Conservation (phyloP, 768 basidiomycete species). For the Boletus sensibilis region DNA sequence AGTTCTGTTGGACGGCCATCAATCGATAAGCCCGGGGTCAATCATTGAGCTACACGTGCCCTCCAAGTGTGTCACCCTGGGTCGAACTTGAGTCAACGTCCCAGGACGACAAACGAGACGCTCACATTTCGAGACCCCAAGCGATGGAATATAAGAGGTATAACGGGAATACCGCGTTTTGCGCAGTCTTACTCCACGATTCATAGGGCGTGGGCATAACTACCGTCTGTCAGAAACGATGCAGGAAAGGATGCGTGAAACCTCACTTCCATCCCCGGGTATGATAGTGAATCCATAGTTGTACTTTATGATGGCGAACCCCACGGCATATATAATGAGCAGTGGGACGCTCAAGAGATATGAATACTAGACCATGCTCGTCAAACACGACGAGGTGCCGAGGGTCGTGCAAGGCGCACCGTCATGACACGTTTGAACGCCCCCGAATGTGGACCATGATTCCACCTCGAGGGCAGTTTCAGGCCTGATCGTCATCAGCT, state of each 20-base stretch:
- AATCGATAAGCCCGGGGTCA: not conserved
- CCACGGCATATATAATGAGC: slow-evolving; percentile 54
- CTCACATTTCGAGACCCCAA: slow-evolving; percentile 79
- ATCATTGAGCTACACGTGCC: slow-evolving; percentile 38
- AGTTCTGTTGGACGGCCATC: slow-evolving; percentile 49
- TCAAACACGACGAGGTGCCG: not conserved
- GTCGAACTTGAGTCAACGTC: not conserved
- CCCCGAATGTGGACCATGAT: slow-evolving; percentile 62
- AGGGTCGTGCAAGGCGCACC: slow-evolving; percentile 39
- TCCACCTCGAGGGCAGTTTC: slow-evolving; percentile 50
- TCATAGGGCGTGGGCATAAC: slow-evolving; percentile 65
- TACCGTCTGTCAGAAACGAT: slow-evolving; percentile 23
- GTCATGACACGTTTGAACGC: slow-evolving; percentile 87
- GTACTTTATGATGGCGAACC: slow-evolving; percentile 74
- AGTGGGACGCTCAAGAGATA: slow-evolving; percentile 66
- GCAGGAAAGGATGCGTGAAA: not conserved
- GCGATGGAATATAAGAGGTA: slow-evolving; percentile 59
- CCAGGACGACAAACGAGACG: not conserved
- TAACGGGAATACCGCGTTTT: slow-evolving; percentile 60
- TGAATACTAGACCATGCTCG: slow-evolving; percentile 53
- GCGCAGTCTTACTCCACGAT: slow-evolving; percentile 50
- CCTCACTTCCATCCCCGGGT: slow-evolving; percentile 44
- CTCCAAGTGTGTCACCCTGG: slow-evolving; percentile 77
- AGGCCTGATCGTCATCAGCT: not conserved
- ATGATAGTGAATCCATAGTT: slow-evolving; percentile 55